phyloP scores from a whole-genome alignment of 2,329 filamentous ascomycete genomes.

The Stemphylium beticola region DNA sequence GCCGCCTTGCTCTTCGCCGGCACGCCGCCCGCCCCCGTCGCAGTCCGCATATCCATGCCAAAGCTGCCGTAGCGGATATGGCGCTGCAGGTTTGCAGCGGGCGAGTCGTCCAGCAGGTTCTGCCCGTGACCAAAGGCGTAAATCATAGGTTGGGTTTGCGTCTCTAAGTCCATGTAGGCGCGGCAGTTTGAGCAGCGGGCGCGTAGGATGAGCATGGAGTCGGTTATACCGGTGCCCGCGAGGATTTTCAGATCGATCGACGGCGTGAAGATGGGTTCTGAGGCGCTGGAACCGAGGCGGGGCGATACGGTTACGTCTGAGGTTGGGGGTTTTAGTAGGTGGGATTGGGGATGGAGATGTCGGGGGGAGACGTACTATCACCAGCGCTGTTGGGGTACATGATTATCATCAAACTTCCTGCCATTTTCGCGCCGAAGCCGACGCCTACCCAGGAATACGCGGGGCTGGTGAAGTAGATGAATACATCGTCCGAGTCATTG shows the following conservation, averaged over 20 bases:
- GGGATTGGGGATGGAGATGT: neutral
- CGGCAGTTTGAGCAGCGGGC: slow-evolving; percentile 51
- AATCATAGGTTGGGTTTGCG: slow-evolving; percentile 48
- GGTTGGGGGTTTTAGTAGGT: slow-evolving; percentile 9
- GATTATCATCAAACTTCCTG: slow-evolving; percentile 53
- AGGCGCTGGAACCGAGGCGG: slow-evolving; percentile 41
- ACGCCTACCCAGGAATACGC: slow-evolving; percentile 54
- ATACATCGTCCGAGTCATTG: slow-evolving; percentile 43
- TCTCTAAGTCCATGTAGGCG: slow-evolving; percentile 41
- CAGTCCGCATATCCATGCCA: slow-evolving; percentile 50
- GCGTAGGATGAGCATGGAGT: slow-evolving; percentile 47
- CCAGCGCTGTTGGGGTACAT: slow-evolving; percentile 49
- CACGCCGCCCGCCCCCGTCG: slow-evolving; percentile 45
- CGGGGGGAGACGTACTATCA: slow-evolving; percentile 34
- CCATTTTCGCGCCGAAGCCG: slow-evolving; percentile 54
- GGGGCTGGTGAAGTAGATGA: slow-evolving; percentile 43
- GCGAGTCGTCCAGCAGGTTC: slow-evolving; percentile 34
- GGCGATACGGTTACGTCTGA: slow-evolving; percentile 48
- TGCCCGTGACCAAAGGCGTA: slow-evolving; percentile 51
- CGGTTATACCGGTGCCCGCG: slow-evolving; percentile 38
- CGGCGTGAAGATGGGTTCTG: slow-evolving; percentile 45
- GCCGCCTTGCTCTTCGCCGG: slow-evolving; percentile 31
- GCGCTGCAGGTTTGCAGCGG: slow-evolving; percentile 43
- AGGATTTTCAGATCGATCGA: slow-evolving; percentile 40
- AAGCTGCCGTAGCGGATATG: slow-evolving; percentile 51